A percentile compares a stretch with the other conserved stretches of the same genome.
These are phyloP conservation scores for Ampelomyces quisqualis DNA, from an alignment of 2,329 filamentous ascomycete genomes.

Conservation along the genomic window DNA sequence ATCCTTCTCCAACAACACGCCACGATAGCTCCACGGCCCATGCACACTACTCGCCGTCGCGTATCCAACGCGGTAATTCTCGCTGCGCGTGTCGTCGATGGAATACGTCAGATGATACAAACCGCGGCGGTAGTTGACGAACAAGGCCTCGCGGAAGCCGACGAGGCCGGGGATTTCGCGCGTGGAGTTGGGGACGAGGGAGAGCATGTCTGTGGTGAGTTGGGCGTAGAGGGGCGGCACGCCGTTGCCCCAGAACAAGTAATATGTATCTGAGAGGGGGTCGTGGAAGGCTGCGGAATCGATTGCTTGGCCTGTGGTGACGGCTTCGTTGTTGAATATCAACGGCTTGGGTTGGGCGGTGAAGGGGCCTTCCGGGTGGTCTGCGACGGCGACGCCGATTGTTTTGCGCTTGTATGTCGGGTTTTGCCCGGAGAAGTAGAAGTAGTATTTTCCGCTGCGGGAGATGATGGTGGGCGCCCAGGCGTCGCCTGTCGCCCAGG, in stretches of 20 bases:
- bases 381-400: constrained; percentile 30
- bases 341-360: constrained; percentile 28
- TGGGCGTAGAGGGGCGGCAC: constrained; percentile 22
- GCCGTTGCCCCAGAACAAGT: constrained; percentile 33
- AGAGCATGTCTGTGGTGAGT: constrained; percentile 26
- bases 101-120: constrained; percentile 32
- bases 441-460: constrained; percentile 26
- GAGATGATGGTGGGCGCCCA: constrained; percentile 34
- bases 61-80: constrained; percentile 32
- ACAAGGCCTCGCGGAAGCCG: constrained; percentile 29
- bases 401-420: constrained; percentile 29
- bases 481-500: constrained; percentile 31
- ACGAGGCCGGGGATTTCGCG: constrained; percentile 17
- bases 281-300: constrained; percentile 29
- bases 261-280: constrained; percentile 28
- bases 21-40: constrained; percentile 31
- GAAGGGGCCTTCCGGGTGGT: constrained; percentile 26
- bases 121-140: constrained; percentile 28
- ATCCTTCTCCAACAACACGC: constrained; percentile 29
- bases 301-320: constrained; percentile 29
- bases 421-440: constrained; percentile 34
- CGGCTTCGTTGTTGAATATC: constrained; percentile 28
- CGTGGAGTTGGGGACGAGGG: constrained; percentile 18
- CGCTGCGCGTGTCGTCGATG: constrained; percentile 32
- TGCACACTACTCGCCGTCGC: constrained; percentile 21